A percentile compares a stretch with the other conserved stretches of the same genome.
Evolutionary conservation across 2,329 filamentous ascomycete genomes (phyloP).

Genomic region (Lasiodiplodia sp.): DNA sequence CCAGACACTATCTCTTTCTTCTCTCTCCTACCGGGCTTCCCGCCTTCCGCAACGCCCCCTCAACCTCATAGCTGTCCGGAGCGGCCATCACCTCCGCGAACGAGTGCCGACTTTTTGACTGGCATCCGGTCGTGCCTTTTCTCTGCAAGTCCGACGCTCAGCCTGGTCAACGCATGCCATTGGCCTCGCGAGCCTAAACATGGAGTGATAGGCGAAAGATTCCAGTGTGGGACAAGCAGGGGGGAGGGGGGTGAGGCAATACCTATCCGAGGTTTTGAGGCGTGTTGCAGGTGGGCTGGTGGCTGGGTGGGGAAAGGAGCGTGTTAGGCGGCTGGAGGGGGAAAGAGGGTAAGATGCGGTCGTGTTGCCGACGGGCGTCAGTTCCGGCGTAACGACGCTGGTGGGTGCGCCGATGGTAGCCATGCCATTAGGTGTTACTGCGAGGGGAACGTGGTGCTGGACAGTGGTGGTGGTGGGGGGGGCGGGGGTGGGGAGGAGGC

Average conservation of each 20-base stretch:
- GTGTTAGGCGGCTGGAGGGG: slow-evolving; percentile 64
- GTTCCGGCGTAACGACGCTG: slow-evolving; percentile 59
- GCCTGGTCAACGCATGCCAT: no score
- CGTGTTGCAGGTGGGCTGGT: slow-evolving; percentile 61
- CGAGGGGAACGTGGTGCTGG: slow-evolving; percentile 54
- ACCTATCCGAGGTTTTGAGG: slow-evolving; percentile 64
- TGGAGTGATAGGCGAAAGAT: no score
- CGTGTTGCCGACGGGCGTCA: slow-evolving; percentile 63
- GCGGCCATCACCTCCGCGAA: no score
- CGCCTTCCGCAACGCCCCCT: no score
- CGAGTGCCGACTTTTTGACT: no score
- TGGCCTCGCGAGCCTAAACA: no score
- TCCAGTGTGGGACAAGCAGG: slow-evolving; percentile 57
- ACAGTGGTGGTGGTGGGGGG: slow-evolving; percentile 46
- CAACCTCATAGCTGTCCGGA: no score
- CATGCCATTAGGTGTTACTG: slow-evolving; percentile 68
- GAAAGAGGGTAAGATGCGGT: slow-evolving; percentile 66
- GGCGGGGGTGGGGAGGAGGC: slow-evolving; percentile 59
- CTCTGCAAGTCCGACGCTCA: no score
- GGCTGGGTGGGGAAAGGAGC: slow-evolving; percentile 65
- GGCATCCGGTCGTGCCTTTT: no score
- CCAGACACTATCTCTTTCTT: no score
- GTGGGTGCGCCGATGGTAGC: slow-evolving; percentile 68
- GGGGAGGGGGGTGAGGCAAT: slow-evolving; percentile 61
- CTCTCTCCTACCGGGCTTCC: no score